A percentile compares a stretch with the other conserved stretches of the same genome.
phyloP scores from a whole-genome alignment of 179 eudicot genomes.

The Nepenthes alata region DNA sequence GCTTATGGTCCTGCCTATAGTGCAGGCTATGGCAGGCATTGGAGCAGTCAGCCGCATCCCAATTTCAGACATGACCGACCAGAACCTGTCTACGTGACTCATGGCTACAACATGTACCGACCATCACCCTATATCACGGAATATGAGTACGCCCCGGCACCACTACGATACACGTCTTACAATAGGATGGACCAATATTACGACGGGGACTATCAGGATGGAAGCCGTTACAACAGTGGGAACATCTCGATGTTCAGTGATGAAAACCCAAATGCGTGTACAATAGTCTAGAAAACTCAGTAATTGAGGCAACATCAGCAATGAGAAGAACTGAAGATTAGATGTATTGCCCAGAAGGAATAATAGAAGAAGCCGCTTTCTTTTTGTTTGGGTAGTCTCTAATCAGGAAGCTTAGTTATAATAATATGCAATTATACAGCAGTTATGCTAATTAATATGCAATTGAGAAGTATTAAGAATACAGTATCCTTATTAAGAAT shows the following conservation, averaged over 20 bases:
- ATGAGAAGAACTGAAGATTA: too few species aligned
- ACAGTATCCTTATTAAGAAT: too few species aligned
- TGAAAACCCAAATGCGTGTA: conserved; percentile 93
- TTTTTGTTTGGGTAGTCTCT: too few species aligned
- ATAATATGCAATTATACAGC: neutral
- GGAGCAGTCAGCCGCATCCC: conserved; percentile 19
- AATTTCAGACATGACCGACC: conserved; percentile 21
- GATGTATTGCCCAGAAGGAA: too few species aligned
- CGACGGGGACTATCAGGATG: conserved; percentile 29
- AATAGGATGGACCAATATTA: conserved; percentile 21
- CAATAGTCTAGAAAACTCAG: conserved; percentile 30
- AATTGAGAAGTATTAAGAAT: too few species aligned
- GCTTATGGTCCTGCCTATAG: conserved; percentile 19
- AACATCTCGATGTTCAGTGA: conserved; percentile 72
- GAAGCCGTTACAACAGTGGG: conserved; percentile 21
- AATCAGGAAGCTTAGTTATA: neutral
- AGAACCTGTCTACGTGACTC: conserved; percentile 24
- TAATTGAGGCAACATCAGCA: neutral
- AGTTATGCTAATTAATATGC: too few species aligned
- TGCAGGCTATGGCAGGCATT: conserved; percentile 12
- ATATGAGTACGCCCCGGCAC: conserved; percentile 36
- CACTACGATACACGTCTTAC: conserved; percentile 29
- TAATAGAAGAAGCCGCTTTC: too few species aligned
- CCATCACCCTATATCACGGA: conserved; percentile 51
- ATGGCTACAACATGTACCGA: conserved; percentile 42